Percentiles rank a stretch among this genome's conserved stretches.
These are phyloP conservation scores for Dacryopinax primogenitus DNA, from an alignment of 768 basidiomycete genomes.

Conservation along the genomic window DNA sequence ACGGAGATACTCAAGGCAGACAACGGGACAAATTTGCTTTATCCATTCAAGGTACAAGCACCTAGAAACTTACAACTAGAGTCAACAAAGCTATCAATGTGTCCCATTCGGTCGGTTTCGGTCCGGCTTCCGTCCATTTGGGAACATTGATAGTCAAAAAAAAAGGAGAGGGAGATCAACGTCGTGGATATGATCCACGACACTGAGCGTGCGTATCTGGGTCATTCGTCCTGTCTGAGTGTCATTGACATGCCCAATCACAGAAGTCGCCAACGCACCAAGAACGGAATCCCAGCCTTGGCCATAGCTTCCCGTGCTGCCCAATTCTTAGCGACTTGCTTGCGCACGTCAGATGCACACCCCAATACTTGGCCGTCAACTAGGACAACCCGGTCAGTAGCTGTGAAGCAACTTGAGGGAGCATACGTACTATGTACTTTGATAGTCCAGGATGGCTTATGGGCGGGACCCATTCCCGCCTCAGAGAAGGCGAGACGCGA, in stretches of 20 bases:
- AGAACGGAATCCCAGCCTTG: not conserved
- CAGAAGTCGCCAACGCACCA: not conserved
- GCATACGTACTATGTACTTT: not conserved
- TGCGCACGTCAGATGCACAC: slow-evolving; percentile 33
- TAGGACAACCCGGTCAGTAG: slow-evolving; percentile 20
- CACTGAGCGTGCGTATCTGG: not conserved
- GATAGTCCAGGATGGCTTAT: not conserved
- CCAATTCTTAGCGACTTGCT: slow-evolving; percentile 29
- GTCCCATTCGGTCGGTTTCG: not conserved
- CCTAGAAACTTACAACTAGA: no score
- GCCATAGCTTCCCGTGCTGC: slow-evolving; percentile 25
- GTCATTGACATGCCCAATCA: not conserved
- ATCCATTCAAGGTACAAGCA: not conserved
- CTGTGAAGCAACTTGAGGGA: not conserved
- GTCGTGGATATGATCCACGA: not conserved
- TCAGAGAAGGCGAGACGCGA: not conserved
- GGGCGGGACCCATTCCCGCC: not conserved
- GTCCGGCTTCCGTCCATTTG: not conserved
- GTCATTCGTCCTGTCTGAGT: not conserved
- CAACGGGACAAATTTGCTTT: not conserved
- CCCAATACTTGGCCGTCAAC: slow-evolving; percentile 40
- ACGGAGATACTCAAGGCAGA: no score
- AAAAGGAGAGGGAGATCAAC: no score
- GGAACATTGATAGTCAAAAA: not conserved
- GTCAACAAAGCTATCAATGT: not conserved